Conservation (phyloP, 345 rosid genomes). For the Odontarrhena argentea region DNA sequence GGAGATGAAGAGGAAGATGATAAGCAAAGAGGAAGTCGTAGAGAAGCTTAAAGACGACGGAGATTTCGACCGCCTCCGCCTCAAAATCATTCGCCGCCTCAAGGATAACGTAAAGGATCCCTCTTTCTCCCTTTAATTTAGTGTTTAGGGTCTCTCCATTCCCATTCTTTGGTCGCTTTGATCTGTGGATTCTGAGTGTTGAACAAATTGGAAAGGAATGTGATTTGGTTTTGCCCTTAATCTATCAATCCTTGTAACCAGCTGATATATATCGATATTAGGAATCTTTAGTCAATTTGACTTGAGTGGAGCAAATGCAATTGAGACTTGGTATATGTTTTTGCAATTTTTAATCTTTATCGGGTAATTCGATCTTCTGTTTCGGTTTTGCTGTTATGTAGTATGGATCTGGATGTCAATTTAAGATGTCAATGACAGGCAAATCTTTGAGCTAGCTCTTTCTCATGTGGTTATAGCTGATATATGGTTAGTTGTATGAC, state of each 20-base stretch:
- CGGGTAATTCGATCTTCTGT: not conserved
- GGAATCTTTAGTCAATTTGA: constrained; percentile 16
- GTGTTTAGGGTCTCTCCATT: constrained; percentile 26
- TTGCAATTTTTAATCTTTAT: not conserved
- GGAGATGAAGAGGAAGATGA: constrained; percentile 37
- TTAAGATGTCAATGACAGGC: not conserved
- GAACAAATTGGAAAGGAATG: not conserved
- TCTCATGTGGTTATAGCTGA: not conserved
- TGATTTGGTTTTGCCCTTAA: not conserved
- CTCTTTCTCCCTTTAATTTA: constrained; percentile 1
- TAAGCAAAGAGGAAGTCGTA: constrained; percentile 71
- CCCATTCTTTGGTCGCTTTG: constrained; percentile 6
- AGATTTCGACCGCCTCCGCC: constrained; percentile 85
- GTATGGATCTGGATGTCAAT: not conserved
- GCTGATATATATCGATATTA: not conserved
- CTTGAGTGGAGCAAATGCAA: not conserved
- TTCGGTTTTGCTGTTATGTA: not conserved
- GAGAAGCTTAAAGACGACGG: constrained; percentile 84
- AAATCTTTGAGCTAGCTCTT: not conserved
- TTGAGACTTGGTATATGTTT: not conserved
- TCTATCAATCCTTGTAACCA: not conserved
- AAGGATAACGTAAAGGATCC: constrained; percentile 57
- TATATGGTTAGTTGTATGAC: not conserved
- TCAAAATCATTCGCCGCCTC: constrained; percentile 81
- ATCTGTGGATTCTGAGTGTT: not conserved